Evolutionary conservation across 495 filamentous ascomycete species (phyloP), one percentile per base, ranked within the genome.

Genomic region (Penicillium longicatenatum): DNA sequence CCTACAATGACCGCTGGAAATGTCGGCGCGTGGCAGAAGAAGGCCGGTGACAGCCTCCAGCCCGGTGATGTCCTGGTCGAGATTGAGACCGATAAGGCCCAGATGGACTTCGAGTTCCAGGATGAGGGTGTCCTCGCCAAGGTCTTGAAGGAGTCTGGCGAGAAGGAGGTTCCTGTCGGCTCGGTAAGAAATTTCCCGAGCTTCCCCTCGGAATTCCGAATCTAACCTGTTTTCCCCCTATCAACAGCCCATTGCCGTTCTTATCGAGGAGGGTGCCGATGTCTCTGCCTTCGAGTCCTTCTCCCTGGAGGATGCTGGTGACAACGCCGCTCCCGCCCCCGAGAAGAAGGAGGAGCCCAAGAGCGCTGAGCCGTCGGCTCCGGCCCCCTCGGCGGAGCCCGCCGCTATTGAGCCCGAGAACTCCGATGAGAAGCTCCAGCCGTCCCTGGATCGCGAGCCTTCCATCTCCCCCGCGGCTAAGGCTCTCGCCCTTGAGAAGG

Each of bases 41-140:
- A 97, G 79, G 81, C 86, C 65, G 95, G 95, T 70, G 95, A 99
- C 72, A 67, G 77, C 52, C 86, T 99, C 69, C 74, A 84, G 55
- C 92, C 95, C 45, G 95, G 95, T 69, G 95, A 99, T 75, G 93
- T 98, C n/a, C 77, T 99, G 57, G 95, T 98, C 29, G 95, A 99
- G 81, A 98, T 99, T 70, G 95, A 99, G 81, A 99, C 95, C 68
- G 95, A 99, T 76, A 99, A 99, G 82, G 95, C 95, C 42, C 95
- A 99, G 76, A 99, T 99, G 95, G 95, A 99, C 81, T 99, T 99
- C 67, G 95, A 99, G 75, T 99, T 95, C 75, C 95, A 99, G 75
- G 94, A 99, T 62, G 94, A 99, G 70, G 94, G 95, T 79, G 82
- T 96, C 33, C 78, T 99, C 55, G 95, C 95, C 57, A 98, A 97